Base-by-base conservation (phyloP, 225 moss, liverwort and hornwort species). In the Bryoerythrophyllum caledonicum region DNA sequence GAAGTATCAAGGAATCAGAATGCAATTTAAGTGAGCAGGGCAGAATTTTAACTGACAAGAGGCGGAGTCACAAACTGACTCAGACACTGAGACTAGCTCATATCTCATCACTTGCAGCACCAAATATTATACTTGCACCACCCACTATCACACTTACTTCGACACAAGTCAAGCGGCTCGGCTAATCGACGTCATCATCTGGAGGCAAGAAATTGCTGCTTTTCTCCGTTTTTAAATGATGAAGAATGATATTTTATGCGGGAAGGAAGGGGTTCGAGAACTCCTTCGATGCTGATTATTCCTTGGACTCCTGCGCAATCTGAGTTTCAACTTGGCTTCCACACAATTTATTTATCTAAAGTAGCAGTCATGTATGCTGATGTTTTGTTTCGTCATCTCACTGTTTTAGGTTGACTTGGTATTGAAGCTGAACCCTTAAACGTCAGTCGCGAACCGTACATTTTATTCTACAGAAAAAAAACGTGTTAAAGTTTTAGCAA, bases 91-190 rank as follows among this genome's bases (percentile, higher is more conserved):
- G 17, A 10, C 13, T 13, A 25, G 37, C 37, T 26, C 60, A 37
- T 35, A 1, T 23, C 27, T 41, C 53, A 30, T 30, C 63, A 23
- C 70, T 44, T 5, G 48, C 48, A 16, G 55, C 66, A n/a, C n/a
- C 68, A 15, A 25, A 38, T 20, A 24, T 2, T 13, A 4, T 5
- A 30, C 58, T 8, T 12, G 43, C 13, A 43, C 43, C 65, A n/a
- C 14, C 60, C 10, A 25, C 37, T 19, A 34, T 2, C 10, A 4
- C 10, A 26, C 59, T 48, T 49, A 17, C 48, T 6, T 49, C 5
- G 17, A 8, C 20, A 6, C 17, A 2, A 41, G 59, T 81, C 80
- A 70, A 74, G 53, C 1, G 38, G 25, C 64, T 64, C 63, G 63
- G 35, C 59, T 27, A 7, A 0, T 11, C 34, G 60, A 63, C 44